Conservation (phyloP, 495 filamentous ascomycete genomes). For the Cercophora newfieldiana region DNA sequence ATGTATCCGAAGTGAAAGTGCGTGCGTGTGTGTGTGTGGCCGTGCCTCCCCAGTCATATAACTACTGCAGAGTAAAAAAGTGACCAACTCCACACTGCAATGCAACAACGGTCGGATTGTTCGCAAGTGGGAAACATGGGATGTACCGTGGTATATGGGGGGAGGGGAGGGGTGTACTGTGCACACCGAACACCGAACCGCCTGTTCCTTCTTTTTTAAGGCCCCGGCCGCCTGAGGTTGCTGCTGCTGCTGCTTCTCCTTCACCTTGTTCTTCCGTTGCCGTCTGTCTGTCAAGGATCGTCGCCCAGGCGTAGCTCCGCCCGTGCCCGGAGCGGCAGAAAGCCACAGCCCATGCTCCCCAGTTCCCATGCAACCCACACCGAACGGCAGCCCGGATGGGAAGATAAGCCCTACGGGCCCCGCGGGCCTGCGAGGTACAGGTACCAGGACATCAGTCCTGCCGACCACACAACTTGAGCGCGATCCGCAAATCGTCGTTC, state of each 20-base stretch:
- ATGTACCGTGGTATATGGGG: not conserved
- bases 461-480: not conserved
- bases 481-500: not conserved
- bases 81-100: not conserved
- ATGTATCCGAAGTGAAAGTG: too few relatives aligned
- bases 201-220: constrained; percentile 5
- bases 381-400: not conserved
- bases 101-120: not conserved
- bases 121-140: not conserved
- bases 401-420: constrained; percentile 16
- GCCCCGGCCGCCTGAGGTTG: not conserved
- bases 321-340: constrained; percentile 1
- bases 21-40: too few relatives aligned
- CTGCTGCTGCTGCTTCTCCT: not conserved
- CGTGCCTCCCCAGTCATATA: not conserved
- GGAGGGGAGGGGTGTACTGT: not conserved
- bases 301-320: not conserved
- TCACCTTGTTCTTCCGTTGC: too few relatives aligned
- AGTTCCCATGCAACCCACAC: not conserved
- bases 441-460: not conserved
- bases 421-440: constrained; percentile 3
- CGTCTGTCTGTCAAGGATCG: not conserved
- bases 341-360: constrained; percentile 5
- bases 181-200: not conserved
- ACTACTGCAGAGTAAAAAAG: too few relatives aligned